These are phyloP conservation scores for Basipetospora chlamydospora DNA, from an alignment of 2,329 filamentous ascomycete genomes.

Conservation along the genomic window DNA sequence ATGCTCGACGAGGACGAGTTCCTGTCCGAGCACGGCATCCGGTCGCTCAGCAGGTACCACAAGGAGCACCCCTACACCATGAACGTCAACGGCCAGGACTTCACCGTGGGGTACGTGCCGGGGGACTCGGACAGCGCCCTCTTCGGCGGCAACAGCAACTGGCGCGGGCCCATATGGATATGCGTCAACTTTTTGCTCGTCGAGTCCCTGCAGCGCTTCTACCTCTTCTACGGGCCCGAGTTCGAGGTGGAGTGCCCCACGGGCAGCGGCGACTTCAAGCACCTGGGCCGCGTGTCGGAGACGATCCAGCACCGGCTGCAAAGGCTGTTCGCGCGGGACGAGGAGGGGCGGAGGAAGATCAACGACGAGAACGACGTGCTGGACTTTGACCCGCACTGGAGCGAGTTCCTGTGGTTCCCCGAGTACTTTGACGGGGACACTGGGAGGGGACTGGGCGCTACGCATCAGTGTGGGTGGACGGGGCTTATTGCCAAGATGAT, in stretches of 20 bases:
- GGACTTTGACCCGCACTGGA: constrained; percentile 88
- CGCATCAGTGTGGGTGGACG: constrained; percentile 94
- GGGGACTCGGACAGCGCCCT: constrained; percentile 94
- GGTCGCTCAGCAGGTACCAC: constrained; percentile 84
- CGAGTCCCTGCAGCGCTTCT: constrained; percentile 88
- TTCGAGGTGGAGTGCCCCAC: constrained; percentile 79
- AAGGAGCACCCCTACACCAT: constrained; percentile 83
- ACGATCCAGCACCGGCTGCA: constrained; percentile 90
- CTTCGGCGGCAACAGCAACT: constrained; percentile 96
- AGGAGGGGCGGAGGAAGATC: constrained; percentile 77
- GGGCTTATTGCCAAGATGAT: constrained; percentile 93
- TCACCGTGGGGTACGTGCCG: constrained; percentile 77
- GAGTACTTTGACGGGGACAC: constrained; percentile 94
- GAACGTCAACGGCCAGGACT: constrained; percentile 86
- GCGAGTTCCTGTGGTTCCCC: constrained; percentile 85
- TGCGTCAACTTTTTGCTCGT: constrained; percentile 92
- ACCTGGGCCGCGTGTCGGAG: constrained; percentile 85
- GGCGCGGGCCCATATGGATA: constrained; percentile 91
- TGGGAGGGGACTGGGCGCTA: constrained; percentile 78
- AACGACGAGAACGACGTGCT: constrained; percentile 74
- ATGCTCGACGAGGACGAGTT: constrained; percentile 96
- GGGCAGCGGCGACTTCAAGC: constrained; percentile 79
- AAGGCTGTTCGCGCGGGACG: constrained; percentile 73
- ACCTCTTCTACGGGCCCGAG: constrained; percentile 83
- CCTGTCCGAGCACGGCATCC: constrained; percentile 76